phyloP scores from a whole-genome alignment of 1,139 yeast species.

The Sugiyamaella japonica region DNA sequence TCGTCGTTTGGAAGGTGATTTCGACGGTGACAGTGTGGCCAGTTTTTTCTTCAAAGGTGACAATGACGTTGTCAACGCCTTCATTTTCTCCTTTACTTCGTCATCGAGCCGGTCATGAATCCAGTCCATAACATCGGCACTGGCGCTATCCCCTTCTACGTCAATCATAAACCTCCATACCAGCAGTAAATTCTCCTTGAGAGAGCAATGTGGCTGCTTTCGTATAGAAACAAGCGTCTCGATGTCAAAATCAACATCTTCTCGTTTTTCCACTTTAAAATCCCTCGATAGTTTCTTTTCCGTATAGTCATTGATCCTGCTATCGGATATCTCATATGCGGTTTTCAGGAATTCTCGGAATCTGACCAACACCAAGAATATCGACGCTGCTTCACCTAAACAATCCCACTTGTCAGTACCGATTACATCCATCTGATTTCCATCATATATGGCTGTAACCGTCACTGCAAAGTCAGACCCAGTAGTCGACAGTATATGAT shows the following conservation, averaged over 20 bases:
- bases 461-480: slow-evolving; percentile 33
- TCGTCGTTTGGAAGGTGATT: too few relatives aligned
- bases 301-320: slow-evolving; percentile 4
- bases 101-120: slow-evolving; percentile 7
- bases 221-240: slow-evolving; percentile 1
- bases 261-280: slow-evolving; percentile 6
- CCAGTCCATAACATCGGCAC: slow-evolving; percentile 11
- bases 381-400: slow-evolving; percentile 17
- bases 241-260: slow-evolving; percentile 2
- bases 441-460: slow-evolving; percentile 4
- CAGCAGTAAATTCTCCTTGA: slow-evolving; percentile 2
- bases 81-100: slow-evolving; percentile 5
- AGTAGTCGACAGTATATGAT: slow-evolving; percentile 36
- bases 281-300: slow-evolving; percentile 4
- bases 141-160: slow-evolving; percentile 8
- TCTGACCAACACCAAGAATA: slow-evolving; percentile 13
- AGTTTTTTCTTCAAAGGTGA: slow-evolving; percentile 5
- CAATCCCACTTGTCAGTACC: slow-evolving; percentile 14
- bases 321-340: slow-evolving; percentile 17
- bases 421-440: slow-evolving; percentile 9
- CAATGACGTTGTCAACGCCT: background rate
- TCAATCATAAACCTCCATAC: slow-evolving; percentile 1
- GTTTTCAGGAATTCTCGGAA: slow-evolving; percentile 15
- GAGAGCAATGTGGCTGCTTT: background rate
- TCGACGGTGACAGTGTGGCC: too few relatives aligned